Percentiles rank a stretch among this genome's conserved stretches.
phyloP scores from a whole-genome alignment of 1,139 yeast species.

The Hansenula lynferdii region DNA sequence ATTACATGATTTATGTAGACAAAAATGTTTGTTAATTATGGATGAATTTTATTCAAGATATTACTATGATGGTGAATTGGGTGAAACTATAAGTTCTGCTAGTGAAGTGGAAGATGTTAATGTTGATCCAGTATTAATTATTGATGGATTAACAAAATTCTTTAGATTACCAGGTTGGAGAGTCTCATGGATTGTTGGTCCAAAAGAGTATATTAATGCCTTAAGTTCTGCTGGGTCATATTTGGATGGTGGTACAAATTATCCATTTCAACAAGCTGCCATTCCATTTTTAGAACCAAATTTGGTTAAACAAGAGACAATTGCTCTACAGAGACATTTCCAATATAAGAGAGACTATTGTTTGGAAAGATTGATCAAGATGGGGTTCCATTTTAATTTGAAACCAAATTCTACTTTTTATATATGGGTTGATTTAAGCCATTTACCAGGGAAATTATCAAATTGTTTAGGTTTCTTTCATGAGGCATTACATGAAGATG shows the following conservation, averaged over 20 bases:
- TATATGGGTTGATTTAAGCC: slow-evolving; percentile 57
- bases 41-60: slow-evolving; percentile 65
- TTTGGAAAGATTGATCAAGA: slow-evolving; percentile 42
- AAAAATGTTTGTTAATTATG: slow-evolving; percentile 54
- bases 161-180: slow-evolving; percentile 70
- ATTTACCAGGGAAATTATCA: slow-evolving; percentile 54
- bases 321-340: slow-evolving; percentile 57
- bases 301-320: slow-evolving; percentile 50
- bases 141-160: slow-evolving; percentile 63
- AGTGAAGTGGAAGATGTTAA: slow-evolving; percentile 54
- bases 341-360: slow-evolving; percentile 60
- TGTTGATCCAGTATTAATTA: slow-evolving; percentile 56
- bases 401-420: slow-evolving; percentile 63
- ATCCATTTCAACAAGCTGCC: slow-evolving; percentile 63
- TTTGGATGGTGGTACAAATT: slow-evolving; percentile 63
- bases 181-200: slow-evolving; percentile 65
- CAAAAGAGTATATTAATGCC: slow-evolving; percentile 56
- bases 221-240: slow-evolving; percentile 61
- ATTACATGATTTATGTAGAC: slow-evolving; percentile 54
- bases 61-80: slow-evolving; percentile 54
- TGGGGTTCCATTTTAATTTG: slow-evolving; percentile 54
- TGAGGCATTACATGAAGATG: slow-evolving; percentile 60
- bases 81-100: slow-evolving; percentile 53
- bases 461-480: slow-evolving; percentile 66
- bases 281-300: slow-evolving; percentile 51